These are phyloP conservation scores for Lachnellula cervina DNA, from an alignment of 2,329 filamentous ascomycete species.

Conservation along the genomic window DNA sequence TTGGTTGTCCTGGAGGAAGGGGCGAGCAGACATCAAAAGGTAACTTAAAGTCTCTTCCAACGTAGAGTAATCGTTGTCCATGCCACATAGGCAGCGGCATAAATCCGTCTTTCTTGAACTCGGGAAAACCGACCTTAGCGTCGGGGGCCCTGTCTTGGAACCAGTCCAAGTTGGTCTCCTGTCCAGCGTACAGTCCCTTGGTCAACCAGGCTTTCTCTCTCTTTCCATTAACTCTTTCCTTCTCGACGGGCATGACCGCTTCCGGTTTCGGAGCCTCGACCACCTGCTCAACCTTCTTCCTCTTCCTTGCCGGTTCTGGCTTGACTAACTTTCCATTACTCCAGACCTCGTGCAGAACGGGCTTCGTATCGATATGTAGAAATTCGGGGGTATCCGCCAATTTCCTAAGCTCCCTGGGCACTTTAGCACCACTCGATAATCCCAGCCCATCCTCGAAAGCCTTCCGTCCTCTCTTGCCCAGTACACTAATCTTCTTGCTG, in stretches of 20 bases:
- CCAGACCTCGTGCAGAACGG: conserved; percentile 56
- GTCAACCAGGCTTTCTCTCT: conserved; percentile 54
- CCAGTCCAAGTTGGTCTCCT: conserved; percentile 42
- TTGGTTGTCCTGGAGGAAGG: conserved; percentile 77
- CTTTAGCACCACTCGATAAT: conserved; percentile 38
- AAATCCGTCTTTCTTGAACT: conserved; percentile 45
- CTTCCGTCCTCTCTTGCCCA: conserved; percentile 59
- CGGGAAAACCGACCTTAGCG: conserved; percentile 49
- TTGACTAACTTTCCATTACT: conserved; percentile 59
- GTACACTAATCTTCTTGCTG: conserved; percentile 44
- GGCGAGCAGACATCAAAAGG: conserved; percentile 89
- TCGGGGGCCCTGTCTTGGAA: conserved; percentile 18
- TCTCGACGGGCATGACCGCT: conserved; percentile 11
- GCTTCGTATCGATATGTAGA: conserved; percentile 52
- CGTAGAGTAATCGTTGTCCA: conserved; percentile 65
- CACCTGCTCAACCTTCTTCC: conserved; percentile 33
- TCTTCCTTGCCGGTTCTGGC: conserved; percentile 31
- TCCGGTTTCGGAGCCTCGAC: conserved; percentile 8
- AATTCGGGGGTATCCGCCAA: conserved; percentile 61
- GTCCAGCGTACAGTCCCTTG: conserved; percentile 84
- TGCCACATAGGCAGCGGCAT: conserved; percentile 77
- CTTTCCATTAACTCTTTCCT: conserved; percentile 32
- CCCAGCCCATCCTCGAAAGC: conserved; percentile 37
- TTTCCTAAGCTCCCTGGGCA: conserved; percentile 54
- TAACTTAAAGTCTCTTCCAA: conserved; percentile 77